phyloP scores from a whole-genome alignment of 805 yeast genomes.

The Yarrowia osloensis region DNA sequence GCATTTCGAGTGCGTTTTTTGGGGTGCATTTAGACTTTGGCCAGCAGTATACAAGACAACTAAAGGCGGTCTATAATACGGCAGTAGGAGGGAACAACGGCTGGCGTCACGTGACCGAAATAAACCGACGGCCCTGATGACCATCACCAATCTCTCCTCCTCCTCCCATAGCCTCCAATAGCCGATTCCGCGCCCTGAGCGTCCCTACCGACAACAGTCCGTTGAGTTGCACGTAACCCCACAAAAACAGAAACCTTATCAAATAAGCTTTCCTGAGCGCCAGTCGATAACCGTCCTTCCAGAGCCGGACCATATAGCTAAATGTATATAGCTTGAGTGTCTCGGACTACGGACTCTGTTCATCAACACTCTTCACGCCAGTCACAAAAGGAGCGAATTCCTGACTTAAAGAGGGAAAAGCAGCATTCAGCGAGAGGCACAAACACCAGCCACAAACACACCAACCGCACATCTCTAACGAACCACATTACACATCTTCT shows the following conservation, averaged over 20 bases:
- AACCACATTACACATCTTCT: no score
- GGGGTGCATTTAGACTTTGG: background rate
- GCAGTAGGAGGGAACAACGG: no score
- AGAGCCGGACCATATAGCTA: background rate
- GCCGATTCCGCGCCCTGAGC: background rate
- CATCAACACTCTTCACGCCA: background rate
- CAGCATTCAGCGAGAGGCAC: background rate
- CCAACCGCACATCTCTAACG: no score
- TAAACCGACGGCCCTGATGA: no score
- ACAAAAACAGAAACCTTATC: background rate
- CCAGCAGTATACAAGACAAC: background rate
- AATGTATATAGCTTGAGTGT: background rate
- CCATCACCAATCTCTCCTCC: no score
- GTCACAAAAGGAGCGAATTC: conserved; percentile 14
- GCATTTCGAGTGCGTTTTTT: background rate
- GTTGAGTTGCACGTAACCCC: conserved; percentile 26
- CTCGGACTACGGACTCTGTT: background rate
- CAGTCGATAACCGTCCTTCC: conserved; percentile 22
- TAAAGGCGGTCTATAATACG: background rate
- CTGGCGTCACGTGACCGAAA: background rate
- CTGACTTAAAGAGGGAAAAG: background rate
- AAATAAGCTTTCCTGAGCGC: background rate
- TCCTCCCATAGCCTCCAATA: background rate
- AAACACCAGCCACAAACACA: background rate
- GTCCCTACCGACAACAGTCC: background rate